These are phyloP conservation scores for Durio zibethinus DNA, from an alignment of 345 rosid species.

Conservation along the genomic window DNA sequence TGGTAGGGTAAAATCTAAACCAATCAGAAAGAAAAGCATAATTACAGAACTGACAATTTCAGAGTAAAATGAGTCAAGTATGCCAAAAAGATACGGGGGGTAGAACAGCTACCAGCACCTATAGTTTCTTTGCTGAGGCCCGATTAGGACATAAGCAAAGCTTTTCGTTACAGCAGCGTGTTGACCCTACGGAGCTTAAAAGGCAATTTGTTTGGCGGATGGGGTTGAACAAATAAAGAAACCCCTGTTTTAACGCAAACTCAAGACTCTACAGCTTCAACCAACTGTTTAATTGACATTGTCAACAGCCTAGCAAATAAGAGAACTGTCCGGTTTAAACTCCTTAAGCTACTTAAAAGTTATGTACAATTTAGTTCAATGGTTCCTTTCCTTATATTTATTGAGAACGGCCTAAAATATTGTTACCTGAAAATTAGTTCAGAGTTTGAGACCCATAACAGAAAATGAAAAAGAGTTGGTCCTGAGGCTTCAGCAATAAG, in stretches of 20 bases:
- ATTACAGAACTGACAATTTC: neutral
- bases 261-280: neutral
- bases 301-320: neutral
- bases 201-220: slow-evolving; percentile 25
- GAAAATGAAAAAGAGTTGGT: neutral
- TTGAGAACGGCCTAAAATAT: neutral
- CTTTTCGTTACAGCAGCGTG: neutral
- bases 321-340: neutral
- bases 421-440: neutral
- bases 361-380: neutral
- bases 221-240: slow-evolving; percentile 27
- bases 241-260: neutral
- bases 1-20: neutral
- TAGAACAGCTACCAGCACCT: neutral
- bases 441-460: neutral
- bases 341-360: neutral
- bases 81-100: neutral
- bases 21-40: neutral
- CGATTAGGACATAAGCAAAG: slow-evolving; percentile 25
- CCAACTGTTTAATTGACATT: neutral
- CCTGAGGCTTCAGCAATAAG: neutral
- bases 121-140: neutral
- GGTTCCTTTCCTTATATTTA: neutral
- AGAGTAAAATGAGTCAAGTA: neutral
- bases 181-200: slow-evolving; percentile 1